Percentiles rank a stretch among this genome's conserved stretches.
Evolutionary conservation across 1,139 yeast species (phyloP).

Genomic region (Hansenula sp.): DNA sequence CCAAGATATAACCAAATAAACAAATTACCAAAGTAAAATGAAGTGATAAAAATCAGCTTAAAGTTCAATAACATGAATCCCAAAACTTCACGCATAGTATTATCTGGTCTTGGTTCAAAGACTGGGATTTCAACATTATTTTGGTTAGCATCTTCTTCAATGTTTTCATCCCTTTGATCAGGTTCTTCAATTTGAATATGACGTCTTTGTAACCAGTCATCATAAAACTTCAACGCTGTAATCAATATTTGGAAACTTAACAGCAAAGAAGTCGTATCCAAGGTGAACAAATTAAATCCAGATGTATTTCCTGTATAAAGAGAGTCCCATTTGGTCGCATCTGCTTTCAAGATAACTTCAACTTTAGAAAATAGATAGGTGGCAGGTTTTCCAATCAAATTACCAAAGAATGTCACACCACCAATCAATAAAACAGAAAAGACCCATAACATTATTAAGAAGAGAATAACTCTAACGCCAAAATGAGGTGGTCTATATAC

Average conservation of each 20-base stretch:
- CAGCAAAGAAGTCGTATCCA: background rate
- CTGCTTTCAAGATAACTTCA: too few species aligned
- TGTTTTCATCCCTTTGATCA: slow-evolving; percentile 5
- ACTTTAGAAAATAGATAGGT: slow-evolving; percentile 9
- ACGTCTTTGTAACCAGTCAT: slow-evolving; percentile 8
- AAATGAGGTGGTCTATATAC: slow-evolving; percentile 88
- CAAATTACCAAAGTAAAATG: background rate
- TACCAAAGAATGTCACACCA: slow-evolving; percentile 29
- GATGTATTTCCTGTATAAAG: too few species aligned
- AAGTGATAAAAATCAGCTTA: background rate
- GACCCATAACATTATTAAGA: slow-evolving; percentile 64
- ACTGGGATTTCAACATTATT: too few species aligned
- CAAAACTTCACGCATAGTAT: background rate
- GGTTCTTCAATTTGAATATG: slow-evolving; percentile 21
- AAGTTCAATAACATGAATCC: background rate
- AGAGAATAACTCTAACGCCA: slow-evolving; percentile 47
- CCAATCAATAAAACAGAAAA: slow-evolving; percentile 54
- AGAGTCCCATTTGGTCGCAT: too few species aligned
- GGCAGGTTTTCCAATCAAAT: slow-evolving; percentile 40
- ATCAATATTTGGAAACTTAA: background rate
- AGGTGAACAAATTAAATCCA: background rate
- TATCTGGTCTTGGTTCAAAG: too few species aligned
- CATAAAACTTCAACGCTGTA: slow-evolving; percentile 11
- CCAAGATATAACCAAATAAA: background rate
- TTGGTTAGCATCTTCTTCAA: too few species aligned